Base-by-base conservation (phyloP, 1,284 basidiomycete genomes). In the Ustanciosporium gigantosporum region DNA sequence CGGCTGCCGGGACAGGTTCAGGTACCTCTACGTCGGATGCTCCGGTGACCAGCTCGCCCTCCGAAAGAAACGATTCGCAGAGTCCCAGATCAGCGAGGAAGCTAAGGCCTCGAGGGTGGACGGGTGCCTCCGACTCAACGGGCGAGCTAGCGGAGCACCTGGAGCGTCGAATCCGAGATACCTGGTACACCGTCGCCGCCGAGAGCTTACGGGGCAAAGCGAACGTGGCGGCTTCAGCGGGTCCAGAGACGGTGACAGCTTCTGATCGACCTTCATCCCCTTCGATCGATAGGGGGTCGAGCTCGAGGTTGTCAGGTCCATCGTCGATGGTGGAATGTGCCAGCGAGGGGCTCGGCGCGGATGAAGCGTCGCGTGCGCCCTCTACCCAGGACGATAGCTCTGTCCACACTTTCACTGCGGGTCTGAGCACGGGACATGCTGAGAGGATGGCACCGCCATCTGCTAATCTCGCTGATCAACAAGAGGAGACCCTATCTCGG, bases 101-200 rank as follows among this genome's bases (percentile, higher is more conserved):
- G 35, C 8, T 34, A n/a, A 62, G 48, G 19, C 3, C 16, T 0
- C 51, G 52, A 7, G 52, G 44, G 25, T 62, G 59, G 59, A 62
- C 59, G 1, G 38, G 52, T 19, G 59, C 59, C 2, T 62, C 59
- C n/a, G 59, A 62, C 11, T 47, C 44, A 1, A 62, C 59, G 2
- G 59, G 59, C 15, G 59, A 62, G 16, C 36, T 62, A 25, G 59
- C 59, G 5, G 41, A 62, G 19, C 59, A 56, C 34, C 41, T 62
- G 13, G 59, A 51, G 27, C 52, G 52, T n/a, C 47, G 59, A 5
- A 29, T 56, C 25, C 25, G 25, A 25, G 59, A 62, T 25, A 62
- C 59, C 7, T 62, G 59, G 59, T 39, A 47, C 31, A 50, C 52
- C 5, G 52, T 55, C 13, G 52, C 50, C 14, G 32, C 22, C 1